Evolutionary conservation across 208 protist species (phyloP), one percentile per base, ranked within the genome.

Genomic region (Porcisia hertigi): DNA sequence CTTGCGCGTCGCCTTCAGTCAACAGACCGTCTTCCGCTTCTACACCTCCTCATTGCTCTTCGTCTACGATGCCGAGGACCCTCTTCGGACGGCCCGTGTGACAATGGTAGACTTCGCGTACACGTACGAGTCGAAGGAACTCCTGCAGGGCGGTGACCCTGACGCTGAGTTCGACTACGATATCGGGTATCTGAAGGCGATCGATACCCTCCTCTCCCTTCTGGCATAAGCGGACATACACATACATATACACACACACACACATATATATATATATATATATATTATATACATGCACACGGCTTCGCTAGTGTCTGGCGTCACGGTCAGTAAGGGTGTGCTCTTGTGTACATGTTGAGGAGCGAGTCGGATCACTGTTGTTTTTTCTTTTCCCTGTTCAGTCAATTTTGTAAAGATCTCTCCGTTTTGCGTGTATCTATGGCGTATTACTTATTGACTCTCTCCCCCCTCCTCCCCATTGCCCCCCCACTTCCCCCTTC

Each of bases 61-160:
- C 84, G 88, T 97, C 39, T 97, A 94, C 80, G 93, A 97, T 77
- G 89, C 86, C 18, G 89, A 83, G 34, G 69, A 79, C 18, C 88
- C 93, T 30, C 49, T 90, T n/a, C 25, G 79, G 39, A 94, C 89
- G n/a, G 76, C 79, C 34, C 93, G 93, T 1, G 75, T 97, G 47
- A 88, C 91, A 52, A 97, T 97, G 93, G 89, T 97, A 1, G 93
- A 97, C 82, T 97, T 97, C 73, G 93, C 93, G 16, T 97, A 92
- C 82, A 94, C 93, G 3, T 97, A 97, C 76, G 89, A 94, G 64
- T 79, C 83, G 20, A 75, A 76, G 49, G 93, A 97, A 70, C 82
- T 97, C 60, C 58, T 75, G 55, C 74, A 82, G 36, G 90, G 79
- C 67, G 77, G 83, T 2, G 93, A 97, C 63, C 74, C 82, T 5